A percentile compares a stretch with the other conserved stretches of the same genome.
Evolutionary conservation across 257 asterid genomes (phyloP).

Genomic region (Eustoma russellianum): DNA sequence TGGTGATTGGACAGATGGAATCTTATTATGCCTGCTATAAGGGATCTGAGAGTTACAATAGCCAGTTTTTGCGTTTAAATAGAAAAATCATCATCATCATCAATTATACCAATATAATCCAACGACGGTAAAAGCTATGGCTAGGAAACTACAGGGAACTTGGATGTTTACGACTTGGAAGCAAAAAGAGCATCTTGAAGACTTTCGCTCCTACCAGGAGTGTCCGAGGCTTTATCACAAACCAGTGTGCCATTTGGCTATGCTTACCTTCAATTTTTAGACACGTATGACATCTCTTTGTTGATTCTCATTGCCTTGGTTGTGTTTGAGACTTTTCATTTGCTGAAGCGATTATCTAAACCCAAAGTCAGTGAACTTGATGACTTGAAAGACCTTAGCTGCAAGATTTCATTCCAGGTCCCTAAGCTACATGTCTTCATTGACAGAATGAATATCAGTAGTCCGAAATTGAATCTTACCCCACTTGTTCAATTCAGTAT

Average conservation of each 20-base stretch:
- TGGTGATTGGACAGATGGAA: slow-evolving; percentile 86
- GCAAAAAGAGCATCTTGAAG: slow-evolving; percentile 59
- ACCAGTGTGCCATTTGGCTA: slow-evolving; percentile 78
- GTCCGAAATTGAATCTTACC: too few species aligned
- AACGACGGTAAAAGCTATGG: too few species aligned
- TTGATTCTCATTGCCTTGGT: background rate
- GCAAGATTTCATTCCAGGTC: too few species aligned
- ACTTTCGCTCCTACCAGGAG: slow-evolving; percentile 62
- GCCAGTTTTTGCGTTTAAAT: slow-evolving; percentile 79
- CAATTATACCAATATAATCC: too few species aligned
- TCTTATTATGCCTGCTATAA: slow-evolving; percentile 84
- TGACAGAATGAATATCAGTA: too few species aligned
- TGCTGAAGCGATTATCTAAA: too few species aligned
- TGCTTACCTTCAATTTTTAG: slow-evolving; percentile 72
- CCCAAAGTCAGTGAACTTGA: too few species aligned
- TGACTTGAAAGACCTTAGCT: too few species aligned
- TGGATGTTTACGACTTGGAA: slow-evolving; percentile 95
- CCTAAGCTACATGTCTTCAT: too few species aligned
- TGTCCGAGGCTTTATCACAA: slow-evolving; percentile 65
- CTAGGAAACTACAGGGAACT: slow-evolving; percentile 86
- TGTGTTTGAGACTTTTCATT: background rate
- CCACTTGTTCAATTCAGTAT: too few species aligned
- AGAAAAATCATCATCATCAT: slow-evolving; percentile 79
- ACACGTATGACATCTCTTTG: slow-evolving; percentile 47
- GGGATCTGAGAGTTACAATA: slow-evolving; percentile 83